Percentiles rank a stretch among this genome's conserved stretches.
phyloP scores from a whole-genome alignment of 495 filamentous ascomycete genomes.

The Tuber umbilicatum region DNA sequence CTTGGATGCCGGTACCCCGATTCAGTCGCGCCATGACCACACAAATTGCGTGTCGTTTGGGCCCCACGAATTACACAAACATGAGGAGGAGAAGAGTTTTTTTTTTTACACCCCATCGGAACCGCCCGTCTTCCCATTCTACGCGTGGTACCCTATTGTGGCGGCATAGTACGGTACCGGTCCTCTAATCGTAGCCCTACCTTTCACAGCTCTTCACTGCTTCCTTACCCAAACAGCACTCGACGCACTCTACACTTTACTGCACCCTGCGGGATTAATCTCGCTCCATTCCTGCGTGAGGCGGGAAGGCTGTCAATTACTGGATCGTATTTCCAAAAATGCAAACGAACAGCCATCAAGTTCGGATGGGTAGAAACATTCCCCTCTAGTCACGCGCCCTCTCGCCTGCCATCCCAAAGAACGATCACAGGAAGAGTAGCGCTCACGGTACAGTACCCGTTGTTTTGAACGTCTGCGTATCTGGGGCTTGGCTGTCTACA shows the following conservation, averaged over 20 bases:
- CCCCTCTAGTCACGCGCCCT: not conserved
- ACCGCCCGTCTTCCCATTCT: not conserved
- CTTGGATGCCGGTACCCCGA: not conserved
- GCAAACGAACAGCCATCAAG: not conserved
- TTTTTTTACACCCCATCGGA: not conserved
- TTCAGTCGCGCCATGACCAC: not conserved
- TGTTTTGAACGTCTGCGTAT: not conserved
- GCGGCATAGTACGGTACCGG: no score
- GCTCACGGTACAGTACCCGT: not conserved
- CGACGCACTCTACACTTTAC: not conserved
- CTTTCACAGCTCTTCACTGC: not conserved
- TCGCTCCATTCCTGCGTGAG: not conserved
- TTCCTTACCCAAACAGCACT: not conserved
- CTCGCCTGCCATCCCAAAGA: not conserved
- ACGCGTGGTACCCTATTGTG: not conserved
- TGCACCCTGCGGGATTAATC: not conserved
- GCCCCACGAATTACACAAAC: not conserved
- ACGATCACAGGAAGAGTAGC: not conserved
- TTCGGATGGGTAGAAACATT: not conserved
- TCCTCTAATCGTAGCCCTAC: not conserved
- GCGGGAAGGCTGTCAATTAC: not conserved
- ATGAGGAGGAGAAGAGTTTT: not conserved
- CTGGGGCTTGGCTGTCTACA: not conserved
- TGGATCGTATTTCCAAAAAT: not conserved
- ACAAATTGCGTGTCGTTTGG: not conserved